Percentiles rank a stretch among this genome's conserved stretches.
phyloP scores from a whole-genome alignment of 2,329 filamentous ascomycete species.

The Elsinoe fawcettii region DNA sequence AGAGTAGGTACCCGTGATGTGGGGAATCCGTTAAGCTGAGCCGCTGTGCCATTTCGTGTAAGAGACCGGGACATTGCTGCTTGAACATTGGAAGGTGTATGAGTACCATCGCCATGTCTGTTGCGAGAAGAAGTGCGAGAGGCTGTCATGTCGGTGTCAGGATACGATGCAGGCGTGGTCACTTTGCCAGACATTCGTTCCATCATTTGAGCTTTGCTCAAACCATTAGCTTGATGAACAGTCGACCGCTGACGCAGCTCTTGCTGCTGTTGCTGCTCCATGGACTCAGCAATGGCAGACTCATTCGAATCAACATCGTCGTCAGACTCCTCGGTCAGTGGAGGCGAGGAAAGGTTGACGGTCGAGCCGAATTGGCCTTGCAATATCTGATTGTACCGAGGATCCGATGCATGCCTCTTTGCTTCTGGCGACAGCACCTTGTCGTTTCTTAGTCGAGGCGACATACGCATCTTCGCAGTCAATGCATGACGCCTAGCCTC shows the following conservation, averaged over 20 bases:
- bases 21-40: too few species aligned
- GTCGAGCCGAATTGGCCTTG: too few species aligned
- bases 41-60: too few species aligned
- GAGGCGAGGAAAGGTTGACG: not conserved
- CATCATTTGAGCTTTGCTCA: not conserved
- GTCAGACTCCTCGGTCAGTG: not conserved
- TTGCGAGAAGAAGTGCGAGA: not conserved
- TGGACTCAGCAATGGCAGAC: not conserved
- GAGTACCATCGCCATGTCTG: not conserved
- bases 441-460: not conserved
- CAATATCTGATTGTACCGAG: not conserved
- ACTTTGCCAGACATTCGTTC: not conserved
- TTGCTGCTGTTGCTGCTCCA: not conserved
- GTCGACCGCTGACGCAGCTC: not conserved
- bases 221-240: not conserved
- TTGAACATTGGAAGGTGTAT: not conserved
- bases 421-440: too few species aligned
- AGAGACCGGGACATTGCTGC: not conserved
- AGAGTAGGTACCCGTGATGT: not conserved
- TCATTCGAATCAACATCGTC: not conserved
- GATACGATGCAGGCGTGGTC: not conserved
- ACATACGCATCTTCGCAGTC: not conserved
- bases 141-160: not conserved
- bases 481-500: not conserved
- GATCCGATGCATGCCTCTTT: not conserved